Base-by-base conservation (phyloP, 2,329 filamentous ascomycete species). In the Fusarium tuaranense region DNA sequence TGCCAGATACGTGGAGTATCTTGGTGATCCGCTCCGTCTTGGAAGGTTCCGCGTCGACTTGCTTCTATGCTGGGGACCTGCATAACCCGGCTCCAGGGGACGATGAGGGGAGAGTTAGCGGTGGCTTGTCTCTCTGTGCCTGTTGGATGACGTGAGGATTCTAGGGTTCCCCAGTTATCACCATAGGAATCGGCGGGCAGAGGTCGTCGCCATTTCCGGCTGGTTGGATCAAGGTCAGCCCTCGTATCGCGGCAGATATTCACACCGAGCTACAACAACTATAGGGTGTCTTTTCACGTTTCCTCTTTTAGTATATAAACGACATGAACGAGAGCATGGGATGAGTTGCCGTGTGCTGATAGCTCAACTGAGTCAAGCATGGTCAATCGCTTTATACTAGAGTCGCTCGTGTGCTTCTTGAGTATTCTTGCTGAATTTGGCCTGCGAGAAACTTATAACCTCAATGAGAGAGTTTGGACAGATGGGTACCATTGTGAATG, bases 241-340 rank as follows among this genome's bases (percentile, higher is more conserved):
- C 12, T n/a, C n/a, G n/a, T 41, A 6, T n/a, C 39, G 12, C n/a
- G 39, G n/a, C 5, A 20, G n/a, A 41, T 5, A 12, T 6, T 41
- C 10, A n/a, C 39, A 6, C 10, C 10, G n/a, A 20, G 1, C 2
- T 41, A 4, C 39, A 3, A 12, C 5, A 2, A n/a, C 18, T 41
- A 0, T 12, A 12, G n/a, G n/a, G 39, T 41, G 18, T 41, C 9
- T 3, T 41, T 41, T 6, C 0, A n/a, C 2, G 3, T 10, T 10
- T 3, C 10, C 5, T 20, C 10, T 41, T 41, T 41, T n/a, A 20
- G 12, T 20, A 44, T 44, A 20, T 20, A 20, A 44, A 44, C n/a
- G 12, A 25, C 2, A 46, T 25, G 7, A 25, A 20, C 22, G 8
- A 16, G 2, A 46, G 4, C 1, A 46, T 9, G 7, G 7, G 44